Base-by-base conservation (phyloP, 306 rosid species). In the Lagenaria siceraria region DNA sequence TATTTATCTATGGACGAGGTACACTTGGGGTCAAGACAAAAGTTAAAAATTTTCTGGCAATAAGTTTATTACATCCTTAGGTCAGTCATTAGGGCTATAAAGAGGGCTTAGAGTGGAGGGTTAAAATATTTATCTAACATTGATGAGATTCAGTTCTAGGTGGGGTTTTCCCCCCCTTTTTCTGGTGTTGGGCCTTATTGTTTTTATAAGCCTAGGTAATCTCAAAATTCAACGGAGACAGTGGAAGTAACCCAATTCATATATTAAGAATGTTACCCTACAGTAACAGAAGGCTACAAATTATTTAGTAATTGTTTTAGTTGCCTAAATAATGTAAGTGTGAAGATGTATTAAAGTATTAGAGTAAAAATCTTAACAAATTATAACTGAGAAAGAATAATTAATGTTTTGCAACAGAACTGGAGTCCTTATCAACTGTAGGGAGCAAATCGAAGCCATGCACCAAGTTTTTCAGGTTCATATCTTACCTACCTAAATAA, bases 391-490 rank as follows among this genome's bases (percentile, higher is more conserved):
- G 87, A 84, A 83, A 77, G 79, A 78, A 87, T 84, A 91, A 89
- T 88, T 83, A 94, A 94, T 91, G 90, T 87, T 87, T 87, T 94
- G 91, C 72, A 89, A 94, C 98, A 94, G 98, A 94, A 90, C 29
- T 81, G 97, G 96, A 94, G 85, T 85, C 76, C 76, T 72, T 96
- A 85, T 84, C 83, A 85, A 97, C 95, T 94, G 96, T 94, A 94
- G 98, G 98, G 89, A 92, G 97, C 98, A 94, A 94, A 94, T 94
- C 98, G 93, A 94, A 92, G 98, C 98, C 98, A 84, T 94, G 98
- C 96, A 94, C 97, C 98, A 94, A 94, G 87, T 94, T 94, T 94
- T 94, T 92, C 98, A 94, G 98, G 98, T 94, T 89, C 88, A 85
- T 90, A 90, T 94, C 97, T 89, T 84, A 83, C 82, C 79, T 76